Percentiles rank a stretch among this genome's conserved stretches.
phyloP scores from a whole-genome alignment of 2,329 filamentous ascomycete species.

The Cladosporium sphaerospermum region DNA sequence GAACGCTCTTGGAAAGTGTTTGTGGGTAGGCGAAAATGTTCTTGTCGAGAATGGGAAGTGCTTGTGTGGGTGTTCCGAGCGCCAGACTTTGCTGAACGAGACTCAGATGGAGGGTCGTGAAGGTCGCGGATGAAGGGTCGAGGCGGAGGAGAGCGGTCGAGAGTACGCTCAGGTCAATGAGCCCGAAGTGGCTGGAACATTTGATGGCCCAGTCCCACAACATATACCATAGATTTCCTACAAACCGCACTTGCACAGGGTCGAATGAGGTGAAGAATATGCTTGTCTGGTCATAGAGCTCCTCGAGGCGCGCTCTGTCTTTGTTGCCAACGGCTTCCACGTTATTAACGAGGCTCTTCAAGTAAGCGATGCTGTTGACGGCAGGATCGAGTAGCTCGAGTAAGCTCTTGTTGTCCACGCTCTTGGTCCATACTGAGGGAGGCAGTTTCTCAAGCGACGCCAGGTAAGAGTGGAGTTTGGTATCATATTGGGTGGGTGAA shows the following conservation, averaged over 20 bases:
- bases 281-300: slow-evolving; percentile 43
- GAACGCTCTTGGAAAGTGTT: slow-evolving; percentile 25
- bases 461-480: slow-evolving; percentile 30
- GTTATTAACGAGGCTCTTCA: slow-evolving; percentile 45
- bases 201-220: slow-evolving; percentile 36
- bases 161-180: slow-evolving; percentile 31
- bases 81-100: slow-evolving; percentile 54
- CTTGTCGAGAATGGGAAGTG: slow-evolving; percentile 57
- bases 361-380: slow-evolving; percentile 54
- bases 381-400: slow-evolving; percentile 49
- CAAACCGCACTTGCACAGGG: slow-evolving; percentile 49
- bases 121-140: slow-evolving; percentile 59
- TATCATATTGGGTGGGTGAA: slow-evolving; percentile 36
- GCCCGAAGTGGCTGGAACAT: slow-evolving; percentile 7
- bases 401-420: slow-evolving; percentile 35
- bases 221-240: slow-evolving; percentile 41
- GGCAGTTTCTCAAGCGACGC: slow-evolving; percentile 31
- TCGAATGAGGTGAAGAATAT: slow-evolving; percentile 46
- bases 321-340: slow-evolving; percentile 17
- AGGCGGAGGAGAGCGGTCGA: slow-evolving; percentile 55
- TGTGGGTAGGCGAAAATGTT: slow-evolving; percentile 60
- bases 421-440: slow-evolving; percentile 29
- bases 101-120: slow-evolving; percentile 58
- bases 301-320: slow-evolving; percentile 31
- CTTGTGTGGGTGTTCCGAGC: slow-evolving; percentile 48